phyloP scores from a whole-genome alignment of 148 eudicot species.

The Talinum fruticosum region DNA sequence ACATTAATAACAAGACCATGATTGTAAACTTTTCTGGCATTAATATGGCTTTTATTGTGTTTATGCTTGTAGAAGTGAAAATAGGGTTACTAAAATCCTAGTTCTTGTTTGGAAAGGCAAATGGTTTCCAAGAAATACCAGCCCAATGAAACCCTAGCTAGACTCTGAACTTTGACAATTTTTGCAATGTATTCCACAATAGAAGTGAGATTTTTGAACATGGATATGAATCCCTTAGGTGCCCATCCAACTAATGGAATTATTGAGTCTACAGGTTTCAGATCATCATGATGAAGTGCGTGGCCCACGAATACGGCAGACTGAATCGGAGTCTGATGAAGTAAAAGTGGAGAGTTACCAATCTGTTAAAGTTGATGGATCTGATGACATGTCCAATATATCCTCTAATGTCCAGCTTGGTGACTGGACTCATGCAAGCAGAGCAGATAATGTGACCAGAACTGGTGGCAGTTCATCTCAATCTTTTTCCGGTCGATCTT shows the following conservation, averaged over 20 bases:
- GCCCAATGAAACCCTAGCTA: not conserved
- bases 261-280: slow-evolving; percentile 37
- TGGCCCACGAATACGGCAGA: slow-evolving; percentile 32
- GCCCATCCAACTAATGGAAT: slow-evolving; percentile 8
- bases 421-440: slow-evolving; percentile 57
- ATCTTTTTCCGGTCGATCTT: slow-evolving; percentile 46
- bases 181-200: not conserved
- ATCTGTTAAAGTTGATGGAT: slow-evolving; percentile 43
- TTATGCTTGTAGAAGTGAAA: not conserved
- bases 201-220: not conserved
- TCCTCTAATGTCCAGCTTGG: slow-evolving; percentile 43
- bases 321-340: slow-evolving; percentile 34
- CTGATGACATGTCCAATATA: slow-evolving; percentile 41
- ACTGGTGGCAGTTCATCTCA: slow-evolving; percentile 51
- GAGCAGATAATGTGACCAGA: slow-evolving; percentile 32
- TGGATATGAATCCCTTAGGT: not conserved
- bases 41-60: not conserved
- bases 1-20: no score
- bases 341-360: slow-evolving; percentile 44
- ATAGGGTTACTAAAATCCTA: not conserved
- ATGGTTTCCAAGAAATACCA: not conserved
- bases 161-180: not conserved
- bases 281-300: slow-evolving; percentile 34
- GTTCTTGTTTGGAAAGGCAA: not conserved
- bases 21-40: not conserved